A percentile compares a stretch with the other conserved stretches of the same genome.
phyloP scores from a whole-genome alignment of 2,329 filamentous ascomycete species.

The Cladosporium austrohemisphaericum region DNA sequence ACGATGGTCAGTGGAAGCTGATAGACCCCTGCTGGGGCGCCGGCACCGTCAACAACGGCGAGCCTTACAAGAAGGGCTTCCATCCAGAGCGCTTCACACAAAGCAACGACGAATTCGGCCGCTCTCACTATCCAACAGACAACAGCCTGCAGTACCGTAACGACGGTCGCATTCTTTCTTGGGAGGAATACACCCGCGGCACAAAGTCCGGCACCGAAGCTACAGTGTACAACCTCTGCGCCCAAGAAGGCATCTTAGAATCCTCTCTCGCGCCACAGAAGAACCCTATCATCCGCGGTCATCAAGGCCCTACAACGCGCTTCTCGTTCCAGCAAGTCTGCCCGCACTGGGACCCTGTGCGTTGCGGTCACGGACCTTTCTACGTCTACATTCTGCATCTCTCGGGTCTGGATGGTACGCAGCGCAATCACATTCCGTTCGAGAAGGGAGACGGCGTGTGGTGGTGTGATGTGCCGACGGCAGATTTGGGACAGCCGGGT shows the following conservation, averaged over 20 bases:
- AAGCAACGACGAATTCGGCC: slow-evolving; percentile 75
- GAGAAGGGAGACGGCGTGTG: slow-evolving; percentile 72
- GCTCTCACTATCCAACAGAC: slow-evolving; percentile 73
- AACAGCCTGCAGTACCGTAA: slow-evolving; percentile 66
- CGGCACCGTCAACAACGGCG: slow-evolving; percentile 58
- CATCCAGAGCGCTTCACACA: slow-evolving; percentile 58
- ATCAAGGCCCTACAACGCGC: slow-evolving; percentile 46
- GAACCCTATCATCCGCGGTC: slow-evolving; percentile 59
- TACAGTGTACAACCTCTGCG: slow-evolving; percentile 46
- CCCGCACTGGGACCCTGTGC: slow-evolving; percentile 74
- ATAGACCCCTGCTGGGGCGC: slow-evolving; percentile 93
- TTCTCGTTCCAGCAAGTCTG: slow-evolving; percentile 81
- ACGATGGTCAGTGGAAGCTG: slow-evolving; percentile 84
- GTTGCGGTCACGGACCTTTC: slow-evolving; percentile 61
- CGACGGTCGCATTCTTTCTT: slow-evolving; percentile 65
- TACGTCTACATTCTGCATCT: slow-evolving; percentile 68
- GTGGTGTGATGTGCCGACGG: slow-evolving; percentile 69
- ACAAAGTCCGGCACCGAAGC: slow-evolving; percentile 45
- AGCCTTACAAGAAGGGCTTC: slow-evolving; percentile 66
- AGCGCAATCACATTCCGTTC: slow-evolving; percentile 66
- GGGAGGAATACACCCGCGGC: slow-evolving; percentile 78
- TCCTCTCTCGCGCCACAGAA: slow-evolving; percentile 60
- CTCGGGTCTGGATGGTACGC: slow-evolving; percentile 62
- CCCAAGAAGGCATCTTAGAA: slow-evolving; percentile 50
- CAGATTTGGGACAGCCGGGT: slow-evolving; percentile 64